A percentile compares a stretch with the other conserved stretches of the same genome.
Evolutionary conservation across 202 grass and related monocot species (phyloP).

Genomic region (Carex arenaria): DNA sequence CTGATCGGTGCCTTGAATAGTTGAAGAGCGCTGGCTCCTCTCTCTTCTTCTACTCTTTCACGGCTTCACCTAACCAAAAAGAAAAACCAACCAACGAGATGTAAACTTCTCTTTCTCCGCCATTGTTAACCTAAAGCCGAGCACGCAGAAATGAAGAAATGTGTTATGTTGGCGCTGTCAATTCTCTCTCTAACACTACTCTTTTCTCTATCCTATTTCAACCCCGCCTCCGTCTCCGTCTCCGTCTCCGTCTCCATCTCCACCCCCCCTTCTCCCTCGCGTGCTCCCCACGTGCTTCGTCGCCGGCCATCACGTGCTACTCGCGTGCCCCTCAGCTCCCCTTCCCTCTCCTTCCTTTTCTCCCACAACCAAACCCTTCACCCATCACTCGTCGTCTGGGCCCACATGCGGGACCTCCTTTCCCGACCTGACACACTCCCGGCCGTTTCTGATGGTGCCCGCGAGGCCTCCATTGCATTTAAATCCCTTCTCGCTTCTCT

Average conservation of each 20-base stretch:
- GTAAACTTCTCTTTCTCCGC: neutral
- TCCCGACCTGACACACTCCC: constrained; percentile 68
- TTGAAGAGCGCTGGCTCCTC: too few relatives aligned
- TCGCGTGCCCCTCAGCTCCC: constrained; percentile 32
- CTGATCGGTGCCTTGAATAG: too few relatives aligned
- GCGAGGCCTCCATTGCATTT: constrained; percentile 55
- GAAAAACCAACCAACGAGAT: too few relatives aligned
- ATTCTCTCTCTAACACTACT: constrained; percentile 41
- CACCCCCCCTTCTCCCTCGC: neutral
- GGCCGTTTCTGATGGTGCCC: constrained; percentile 38
- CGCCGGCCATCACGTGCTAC: constrained; percentile 27
- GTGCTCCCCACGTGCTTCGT: neutral
- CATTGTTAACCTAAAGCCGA: neutral
- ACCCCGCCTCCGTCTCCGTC: constrained; percentile 13
- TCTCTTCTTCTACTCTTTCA: neutral
- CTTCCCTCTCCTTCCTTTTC: constrained; percentile 39
- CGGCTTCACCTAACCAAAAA: neutral
- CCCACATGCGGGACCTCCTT: constrained; percentile 57
- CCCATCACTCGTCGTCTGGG: constrained; percentile 33
- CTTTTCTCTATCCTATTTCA: constrained; percentile 42
- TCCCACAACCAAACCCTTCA: constrained; percentile 4
- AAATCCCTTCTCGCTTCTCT: constrained; percentile 36
- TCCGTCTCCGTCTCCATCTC: neutral
- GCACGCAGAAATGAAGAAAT: constrained; percentile 12
- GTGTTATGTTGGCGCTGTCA: constrained; percentile 22